Evolutionary conservation across 1,284 basidiomycete species (phyloP), one percentile per base, ranked within the genome.

Genomic region (Ceratobasidium sp.): DNA sequence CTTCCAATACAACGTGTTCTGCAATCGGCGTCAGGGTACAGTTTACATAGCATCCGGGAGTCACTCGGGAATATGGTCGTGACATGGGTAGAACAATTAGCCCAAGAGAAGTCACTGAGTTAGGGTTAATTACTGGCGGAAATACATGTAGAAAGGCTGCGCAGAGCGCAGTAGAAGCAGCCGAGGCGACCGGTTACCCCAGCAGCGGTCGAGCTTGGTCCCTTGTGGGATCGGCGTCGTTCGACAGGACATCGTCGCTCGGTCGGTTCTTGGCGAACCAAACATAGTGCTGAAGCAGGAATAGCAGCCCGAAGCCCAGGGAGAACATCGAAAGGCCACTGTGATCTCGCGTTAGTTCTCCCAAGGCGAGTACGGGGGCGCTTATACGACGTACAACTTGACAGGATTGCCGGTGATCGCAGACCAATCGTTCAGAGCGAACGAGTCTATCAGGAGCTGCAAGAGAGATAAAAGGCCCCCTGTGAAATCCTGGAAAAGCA

Each of bases 211-310:
- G 67, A n/a, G 44, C 21, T 51, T 71, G 56, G 14, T 56, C 66
- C 40, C 51, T 51, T 30, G 53, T 23, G 16, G 30, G 42, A 23
- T 60, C 46, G 36, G 23, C 46, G 40, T 70, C 25, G 33, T 63
- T 40, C 44, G 58, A 59, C 25, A 58, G 25, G 18, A 46, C 46
- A 38, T 51, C 56, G 40, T 54, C 44, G 11, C n/a, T 25, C 44
- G 56, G 30, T 51, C 59, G 49, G 36, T 28, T 61, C 48, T 44
- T 62, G 18, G 60, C 49, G 64, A 81, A 82, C 25, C 80, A 40
- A 14, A 79, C 70, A 67, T 78, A 82, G 73, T 83, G 82, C 75
- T 83, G 82, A 14, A 78, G 53, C 16, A 82, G 74, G 71, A 82
- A 78, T 14, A 80, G 62, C 0, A 76, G 14, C 73, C 82, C 81